Evolutionary conservation across 2,329 filamentous ascomycete species (phyloP).

Genomic region (Fonsecaea erecta): DNA sequence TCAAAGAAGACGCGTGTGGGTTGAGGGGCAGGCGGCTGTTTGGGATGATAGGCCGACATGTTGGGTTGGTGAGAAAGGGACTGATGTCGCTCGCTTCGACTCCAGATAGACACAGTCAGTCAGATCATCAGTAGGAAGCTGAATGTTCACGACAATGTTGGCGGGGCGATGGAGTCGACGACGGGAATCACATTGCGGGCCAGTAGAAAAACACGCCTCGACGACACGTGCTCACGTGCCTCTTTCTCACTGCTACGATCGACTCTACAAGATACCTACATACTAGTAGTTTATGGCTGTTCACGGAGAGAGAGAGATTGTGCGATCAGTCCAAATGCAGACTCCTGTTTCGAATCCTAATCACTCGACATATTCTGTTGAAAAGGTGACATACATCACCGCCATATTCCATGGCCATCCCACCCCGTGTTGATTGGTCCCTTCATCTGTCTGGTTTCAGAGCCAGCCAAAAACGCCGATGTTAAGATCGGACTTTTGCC

Average conservation of each 20-base stretch:
- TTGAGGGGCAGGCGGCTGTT: slow-evolving; percentile 28
- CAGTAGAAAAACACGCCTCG: not conserved
- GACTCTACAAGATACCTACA: too few species aligned
- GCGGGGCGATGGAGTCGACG: not conserved
- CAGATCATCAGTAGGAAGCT: not conserved
- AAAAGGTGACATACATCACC: slow-evolving; percentile 6
- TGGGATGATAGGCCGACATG: slow-evolving; percentile 30
- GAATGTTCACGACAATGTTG: not conserved
- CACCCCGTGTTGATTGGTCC: not conserved
- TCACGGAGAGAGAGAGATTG: not conserved
- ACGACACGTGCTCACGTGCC: not conserved
- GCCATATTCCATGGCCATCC: not conserved
- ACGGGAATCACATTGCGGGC: not conserved
- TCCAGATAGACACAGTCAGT: not conserved
- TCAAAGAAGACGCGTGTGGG: slow-evolving; percentile 44
- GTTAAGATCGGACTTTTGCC: slow-evolving; percentile 39
- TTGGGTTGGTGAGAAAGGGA: not conserved
- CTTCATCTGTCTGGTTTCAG: slow-evolving; percentile 26
- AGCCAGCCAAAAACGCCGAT: slow-evolving; percentile 37
- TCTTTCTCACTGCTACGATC: not conserved
- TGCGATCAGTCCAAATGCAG: not conserved
- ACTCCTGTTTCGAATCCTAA: not conserved
- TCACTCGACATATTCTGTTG: slow-evolving; percentile 8
- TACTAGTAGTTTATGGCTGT: too few species aligned
- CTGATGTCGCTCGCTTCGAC: not conserved